phyloP scores from a whole-genome alignment of 2,329 filamentous ascomycete genomes.

The Aspergillus clavatus region DNA sequence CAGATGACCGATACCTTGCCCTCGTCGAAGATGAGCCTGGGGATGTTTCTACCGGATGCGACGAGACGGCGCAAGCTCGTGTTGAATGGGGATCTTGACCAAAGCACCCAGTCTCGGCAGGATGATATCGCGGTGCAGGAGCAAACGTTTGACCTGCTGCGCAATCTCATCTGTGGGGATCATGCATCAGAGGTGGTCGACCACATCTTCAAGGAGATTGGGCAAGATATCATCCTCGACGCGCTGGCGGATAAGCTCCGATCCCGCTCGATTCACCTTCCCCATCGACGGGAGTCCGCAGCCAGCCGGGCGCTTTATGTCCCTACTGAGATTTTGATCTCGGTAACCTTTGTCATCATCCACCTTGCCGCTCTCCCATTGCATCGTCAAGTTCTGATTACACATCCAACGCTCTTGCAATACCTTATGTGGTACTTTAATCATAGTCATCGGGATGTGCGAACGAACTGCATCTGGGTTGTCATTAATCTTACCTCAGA shows the following conservation, averaged over 20 bases:
- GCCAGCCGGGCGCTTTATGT: constrained; percentile 27
- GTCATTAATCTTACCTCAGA: constrained; percentile 80
- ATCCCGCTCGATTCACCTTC: constrained; percentile 38
- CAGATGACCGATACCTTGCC: constrained; percentile 37
- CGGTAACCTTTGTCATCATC: constrained; percentile 76
- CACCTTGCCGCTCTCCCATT: constrained; percentile 78
- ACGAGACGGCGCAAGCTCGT: constrained; percentile 39
- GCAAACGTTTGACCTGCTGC: constrained; percentile 81
- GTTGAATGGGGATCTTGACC: constrained; percentile 63
- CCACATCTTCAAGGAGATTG: constrained; percentile 69
- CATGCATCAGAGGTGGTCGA: constrained; percentile 71
- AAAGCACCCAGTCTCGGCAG: constrained; percentile 62
- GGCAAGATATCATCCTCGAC: constrained; percentile 72
- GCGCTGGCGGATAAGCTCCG: constrained; percentile 75
- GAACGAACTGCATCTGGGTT: constrained; percentile 74
- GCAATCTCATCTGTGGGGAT: constrained; percentile 74
- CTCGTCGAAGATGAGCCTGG: constrained; percentile 37
- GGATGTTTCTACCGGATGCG: constrained; percentile 36
- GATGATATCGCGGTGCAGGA: constrained; percentile 85
- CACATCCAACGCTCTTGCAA: constrained; percentile 70
- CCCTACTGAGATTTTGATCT: constrained; percentile 63
- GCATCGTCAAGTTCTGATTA: constrained; percentile 72
- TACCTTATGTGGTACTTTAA: constrained; percentile 68
- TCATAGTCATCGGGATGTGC: constrained; percentile 68
- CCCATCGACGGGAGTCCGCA: constrained; percentile 29